These are phyloP conservation scores for Fusarium poae DNA, from an alignment of 2,329 filamentous ascomycete species.

Conservation along the genomic window DNA sequence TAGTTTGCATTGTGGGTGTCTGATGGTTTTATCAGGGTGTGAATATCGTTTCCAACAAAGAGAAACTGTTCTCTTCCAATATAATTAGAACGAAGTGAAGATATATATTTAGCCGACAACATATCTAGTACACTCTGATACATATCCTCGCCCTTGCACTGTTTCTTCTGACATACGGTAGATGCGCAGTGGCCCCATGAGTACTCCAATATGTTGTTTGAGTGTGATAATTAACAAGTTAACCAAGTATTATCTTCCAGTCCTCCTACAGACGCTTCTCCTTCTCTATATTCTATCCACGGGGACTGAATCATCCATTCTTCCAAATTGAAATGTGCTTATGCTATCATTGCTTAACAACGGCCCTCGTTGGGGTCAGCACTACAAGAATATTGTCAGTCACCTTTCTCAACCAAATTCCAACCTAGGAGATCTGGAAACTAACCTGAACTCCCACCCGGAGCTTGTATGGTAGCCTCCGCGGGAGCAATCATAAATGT, in stretches of 20 bases:
- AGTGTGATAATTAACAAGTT: too few species aligned
- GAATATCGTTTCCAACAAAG: background rate
- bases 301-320: background rate
- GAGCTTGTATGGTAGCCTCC: background rate
- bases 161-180: too few species aligned
- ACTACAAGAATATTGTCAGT: background rate
- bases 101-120: background rate
- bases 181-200: too few species aligned
- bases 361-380: background rate
- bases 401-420: background rate
- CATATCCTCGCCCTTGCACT: too few species aligned
- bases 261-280: too few species aligned
- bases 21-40: background rate
- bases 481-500: background rate
- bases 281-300: too few species aligned
- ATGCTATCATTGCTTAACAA: background rate
- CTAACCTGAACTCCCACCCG: background rate
- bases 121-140: background rate
- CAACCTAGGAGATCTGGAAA: too few species aligned
- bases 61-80: background rate
- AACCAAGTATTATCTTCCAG: too few species aligned
- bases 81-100: background rate
- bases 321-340: too few species aligned
- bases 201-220: too few species aligned
- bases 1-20: background rate